Evolutionary conservation across 805 yeast species (phyloP).

Genomic region (Wickerhamiella cacticola): DNA sequence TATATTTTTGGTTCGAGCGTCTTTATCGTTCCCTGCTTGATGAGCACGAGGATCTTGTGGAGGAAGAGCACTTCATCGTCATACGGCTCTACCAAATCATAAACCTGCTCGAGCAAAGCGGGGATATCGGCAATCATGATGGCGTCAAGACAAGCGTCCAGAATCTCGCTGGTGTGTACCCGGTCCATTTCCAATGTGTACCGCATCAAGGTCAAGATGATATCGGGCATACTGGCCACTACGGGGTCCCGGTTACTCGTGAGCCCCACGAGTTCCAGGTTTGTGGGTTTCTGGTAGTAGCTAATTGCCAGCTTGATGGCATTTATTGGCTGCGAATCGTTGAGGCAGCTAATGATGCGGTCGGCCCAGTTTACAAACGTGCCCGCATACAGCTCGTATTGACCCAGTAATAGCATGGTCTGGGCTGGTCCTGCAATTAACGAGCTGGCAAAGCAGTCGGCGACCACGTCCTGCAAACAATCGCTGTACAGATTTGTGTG

Average conservation of each 20-base stretch:
- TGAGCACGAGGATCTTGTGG: constrained; percentile 40
- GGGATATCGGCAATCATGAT: constrained; percentile 25
- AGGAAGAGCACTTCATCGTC: constrained; percentile 36
- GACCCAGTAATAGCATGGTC: constrained; percentile 42
- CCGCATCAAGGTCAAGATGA: constrained; percentile 43
- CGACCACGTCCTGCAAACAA: constrained; percentile 20
- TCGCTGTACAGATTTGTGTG: constrained; percentile 27
- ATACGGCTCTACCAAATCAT: constrained; percentile 34
- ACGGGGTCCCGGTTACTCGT: constrained; percentile 37
- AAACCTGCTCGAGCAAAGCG: constrained; percentile 35
- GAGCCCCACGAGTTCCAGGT: constrained; percentile 43
- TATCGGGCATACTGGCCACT: constrained; percentile 41
- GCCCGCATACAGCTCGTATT: constrained; percentile 45
- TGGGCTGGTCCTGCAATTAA: constrained; percentile 30
- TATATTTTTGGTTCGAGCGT: constrained; percentile 52
- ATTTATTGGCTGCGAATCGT: constrained; percentile 37
- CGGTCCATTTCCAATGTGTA: constrained; percentile 32
- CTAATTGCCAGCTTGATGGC: constrained; percentile 47
- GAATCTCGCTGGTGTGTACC: constrained; percentile 25
- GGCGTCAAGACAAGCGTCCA: constrained; percentile 34
- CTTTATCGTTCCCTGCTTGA: constrained; percentile 37
- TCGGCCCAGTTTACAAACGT: constrained; percentile 62
- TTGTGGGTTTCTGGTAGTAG: constrained; percentile 41
- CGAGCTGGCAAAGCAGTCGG: constrained; percentile 30
- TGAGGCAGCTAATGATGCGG: constrained; percentile 37